These are phyloP conservation scores for Lentinula guzmanii DNA, from an alignment of 768 basidiomycete species.

Conservation along the genomic window DNA sequence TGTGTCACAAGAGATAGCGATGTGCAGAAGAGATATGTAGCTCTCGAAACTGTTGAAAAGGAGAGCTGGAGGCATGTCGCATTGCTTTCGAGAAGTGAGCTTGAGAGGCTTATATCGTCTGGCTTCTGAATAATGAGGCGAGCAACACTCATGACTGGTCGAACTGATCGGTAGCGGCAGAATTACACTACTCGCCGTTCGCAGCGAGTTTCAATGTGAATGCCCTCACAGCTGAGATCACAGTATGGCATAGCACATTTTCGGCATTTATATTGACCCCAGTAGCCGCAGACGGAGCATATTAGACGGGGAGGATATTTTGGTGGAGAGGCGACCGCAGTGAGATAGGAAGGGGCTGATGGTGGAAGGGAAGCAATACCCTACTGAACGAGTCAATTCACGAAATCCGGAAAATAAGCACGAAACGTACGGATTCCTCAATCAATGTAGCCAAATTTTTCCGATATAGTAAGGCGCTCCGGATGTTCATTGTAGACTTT, in stretches of 20 bases:
- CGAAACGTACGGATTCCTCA: conserved; percentile 67
- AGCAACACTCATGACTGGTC: conserved; percentile 19
- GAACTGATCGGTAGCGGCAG: too few relatives aligned
- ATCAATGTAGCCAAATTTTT: conserved; percentile 71
- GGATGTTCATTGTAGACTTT: conserved; percentile 77
- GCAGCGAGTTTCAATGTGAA: conserved; percentile 78
- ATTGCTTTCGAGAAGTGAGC: too few relatives aligned
- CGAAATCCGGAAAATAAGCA: not conserved
- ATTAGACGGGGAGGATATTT: conserved; percentile 62
- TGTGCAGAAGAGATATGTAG: too few relatives aligned
- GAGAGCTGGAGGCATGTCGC: too few relatives aligned
- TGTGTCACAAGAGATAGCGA: too few relatives aligned
- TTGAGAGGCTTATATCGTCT: too few relatives aligned
- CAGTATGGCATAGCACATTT: conserved; percentile 77
- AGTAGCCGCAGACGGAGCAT: conserved; percentile 86
- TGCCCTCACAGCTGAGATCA: conserved; percentile 61
- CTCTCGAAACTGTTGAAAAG: too few relatives aligned
- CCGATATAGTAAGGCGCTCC: conserved; percentile 75
- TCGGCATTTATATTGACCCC: conserved; percentile 73
- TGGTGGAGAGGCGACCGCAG: conserved; percentile 54
- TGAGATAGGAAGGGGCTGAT: conserved; percentile 63
- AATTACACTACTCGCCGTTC: conserved; percentile 60
- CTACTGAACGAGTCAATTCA: conserved; percentile 26
- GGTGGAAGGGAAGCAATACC: conserved; percentile 50
- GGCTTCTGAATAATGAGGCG: not conserved